These are phyloP conservation scores for Bathelium albidoporum DNA, from an alignment of 495 filamentous ascomycete species.

Conservation along the genomic window DNA sequence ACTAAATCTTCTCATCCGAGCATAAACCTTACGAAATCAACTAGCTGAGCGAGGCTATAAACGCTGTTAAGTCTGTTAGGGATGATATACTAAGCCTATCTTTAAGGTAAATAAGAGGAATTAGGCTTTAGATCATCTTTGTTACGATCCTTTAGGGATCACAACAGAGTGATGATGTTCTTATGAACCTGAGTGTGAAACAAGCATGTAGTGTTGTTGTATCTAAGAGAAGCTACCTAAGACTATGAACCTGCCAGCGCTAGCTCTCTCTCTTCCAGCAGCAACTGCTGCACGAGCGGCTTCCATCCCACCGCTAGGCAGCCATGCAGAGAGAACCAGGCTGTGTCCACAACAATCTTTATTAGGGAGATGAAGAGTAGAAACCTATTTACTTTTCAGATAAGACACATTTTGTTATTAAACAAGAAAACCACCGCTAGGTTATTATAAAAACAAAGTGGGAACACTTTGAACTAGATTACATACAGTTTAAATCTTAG, in stretches of 20 bases:
- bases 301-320: no score
- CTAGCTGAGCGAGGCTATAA: neutral
- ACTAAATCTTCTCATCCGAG: neutral
- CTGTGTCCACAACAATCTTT: no score
- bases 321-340: no score
- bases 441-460: neutral
- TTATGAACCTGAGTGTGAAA: no score
- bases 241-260: no score
- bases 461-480: conserved; percentile 1
- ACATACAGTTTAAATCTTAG: conserved; percentile 2
- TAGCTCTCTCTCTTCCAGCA: no score
- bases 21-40: neutral
- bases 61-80: neutral
- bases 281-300: no score
- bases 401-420: conserved; percentile 2
- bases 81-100: neutral
- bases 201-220: no score
- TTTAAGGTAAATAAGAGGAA: neutral
- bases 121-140: neutral
- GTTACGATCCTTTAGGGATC: no score
- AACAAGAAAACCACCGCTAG: neutral
- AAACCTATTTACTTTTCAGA: neutral
- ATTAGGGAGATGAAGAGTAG: neutral
- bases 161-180: no score
- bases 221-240: no score